phyloP scores from a whole-genome alignment of 2,329 filamentous ascomycete genomes.

The Penicillium sp. region DNA sequence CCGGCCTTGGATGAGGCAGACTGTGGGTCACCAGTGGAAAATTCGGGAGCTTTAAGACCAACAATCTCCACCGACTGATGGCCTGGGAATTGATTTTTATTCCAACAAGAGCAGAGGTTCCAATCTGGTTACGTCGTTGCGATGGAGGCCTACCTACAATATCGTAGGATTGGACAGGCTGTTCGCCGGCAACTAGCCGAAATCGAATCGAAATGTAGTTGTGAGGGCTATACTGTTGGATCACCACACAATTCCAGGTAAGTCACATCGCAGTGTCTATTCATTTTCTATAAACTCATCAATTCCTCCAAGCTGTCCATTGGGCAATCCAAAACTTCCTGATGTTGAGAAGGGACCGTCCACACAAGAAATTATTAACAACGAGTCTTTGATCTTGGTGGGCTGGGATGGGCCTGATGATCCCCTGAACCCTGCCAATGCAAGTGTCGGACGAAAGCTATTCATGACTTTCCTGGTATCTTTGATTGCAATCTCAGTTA shows the following conservation, averaged over 20 bases:
- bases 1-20: neutral
- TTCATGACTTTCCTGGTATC: slow-evolving; percentile 50
- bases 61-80: neutral
- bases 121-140: neutral
- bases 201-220: slow-evolving; percentile 6
- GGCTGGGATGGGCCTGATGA: slow-evolving; percentile 45
- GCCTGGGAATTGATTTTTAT: slow-evolving; percentile 1
- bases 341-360: slow-evolving; percentile 1
- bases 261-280: neutral
- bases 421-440: slow-evolving; percentile 44
- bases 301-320: slow-evolving; percentile 1
- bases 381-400: slow-evolving; percentile 36
- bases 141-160: slow-evolving; percentile 27
- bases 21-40: slow-evolving; percentile 4
- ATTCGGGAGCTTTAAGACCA: slow-evolving; percentile 1
- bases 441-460: slow-evolving; percentile 36
- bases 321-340: neutral
- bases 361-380: neutral
- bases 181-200: slow-evolving; percentile 13
- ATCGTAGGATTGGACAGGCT: slow-evolving; percentile 15
- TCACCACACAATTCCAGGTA: slow-evolving; percentile 2
- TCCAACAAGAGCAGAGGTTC: neutral
- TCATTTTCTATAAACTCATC: neutral
- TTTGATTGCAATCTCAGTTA: slow-evolving; percentile 56
- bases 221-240: slow-evolving; percentile 10